Conservation (phyloP, 1,284 basidiomycete genomes). For the Schizophyllum commune region DNA sequence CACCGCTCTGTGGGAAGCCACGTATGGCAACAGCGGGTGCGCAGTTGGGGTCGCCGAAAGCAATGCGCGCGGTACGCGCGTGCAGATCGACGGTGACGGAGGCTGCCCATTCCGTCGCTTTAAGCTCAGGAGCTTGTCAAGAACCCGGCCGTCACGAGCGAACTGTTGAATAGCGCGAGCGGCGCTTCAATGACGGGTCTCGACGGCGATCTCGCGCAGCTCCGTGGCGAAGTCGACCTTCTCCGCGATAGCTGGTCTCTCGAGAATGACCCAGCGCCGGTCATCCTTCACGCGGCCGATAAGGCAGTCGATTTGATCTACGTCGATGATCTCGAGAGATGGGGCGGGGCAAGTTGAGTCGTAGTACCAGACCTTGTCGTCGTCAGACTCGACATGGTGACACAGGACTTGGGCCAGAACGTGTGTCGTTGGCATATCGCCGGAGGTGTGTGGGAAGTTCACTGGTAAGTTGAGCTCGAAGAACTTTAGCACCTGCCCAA, state of each 20-base stretch:
- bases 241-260: conserved; percentile 7
- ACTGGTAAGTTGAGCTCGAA: neutral
- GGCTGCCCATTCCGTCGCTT: too few relatives aligned
- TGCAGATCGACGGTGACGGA: too few relatives aligned
- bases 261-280: conserved; percentile 16
- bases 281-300: conserved; percentile 15
- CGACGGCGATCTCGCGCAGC: too few relatives aligned
- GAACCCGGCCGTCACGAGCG: too few relatives aligned
- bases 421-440: neutral
- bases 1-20: too few relatives aligned
- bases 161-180: too few relatives aligned
- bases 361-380: conserved; percentile 9
- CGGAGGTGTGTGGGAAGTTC: neutral
- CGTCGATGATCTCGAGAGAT: conserved; percentile 14
- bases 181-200: too few relatives aligned
- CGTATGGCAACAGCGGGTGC: too few relatives aligned
- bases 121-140: too few relatives aligned
- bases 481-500: neutral
- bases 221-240: neutral
- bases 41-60: too few relatives aligned
- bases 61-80: too few relatives aligned
- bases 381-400: conserved; percentile 5
- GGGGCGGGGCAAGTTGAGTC: conserved; percentile 3
- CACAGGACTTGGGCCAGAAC: conserved; percentile 14
- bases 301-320: conserved; percentile 13